Evolutionary conservation across 192 early-diverging fungal genomes (phyloP).

Genomic region (Thamnidium elegans): DNA sequence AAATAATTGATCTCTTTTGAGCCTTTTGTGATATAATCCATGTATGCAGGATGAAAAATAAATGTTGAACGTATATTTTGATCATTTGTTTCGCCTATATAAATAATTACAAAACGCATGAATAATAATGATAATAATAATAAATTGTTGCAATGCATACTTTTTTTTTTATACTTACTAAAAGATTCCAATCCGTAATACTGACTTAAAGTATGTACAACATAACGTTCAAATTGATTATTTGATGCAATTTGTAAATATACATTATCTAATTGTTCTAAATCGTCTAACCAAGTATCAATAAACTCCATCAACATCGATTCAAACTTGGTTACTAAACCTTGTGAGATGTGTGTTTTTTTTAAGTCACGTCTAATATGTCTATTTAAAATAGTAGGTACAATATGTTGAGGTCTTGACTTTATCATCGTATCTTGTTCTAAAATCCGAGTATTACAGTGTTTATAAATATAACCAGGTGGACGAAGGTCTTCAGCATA

Average conservation of each 20-base stretch:
- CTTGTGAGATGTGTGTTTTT: slow-evolving; percentile 48
- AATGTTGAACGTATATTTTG: not conserved
- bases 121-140: no score
- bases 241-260: slow-evolving; percentile 45
- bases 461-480: slow-evolving; percentile 40
- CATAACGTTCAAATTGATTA: slow-evolving; percentile 49
- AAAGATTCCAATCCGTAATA: slow-evolving; percentile 48
- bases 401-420: not conserved
- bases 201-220: slow-evolving; percentile 44
- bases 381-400: slow-evolving; percentile 24
- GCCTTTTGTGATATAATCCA: not conserved
- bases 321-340: slow-evolving; percentile 46
- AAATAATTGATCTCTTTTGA: not conserved
- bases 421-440: not conserved
- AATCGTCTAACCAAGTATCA: slow-evolving; percentile 23
- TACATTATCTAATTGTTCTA: slow-evolving; percentile 17
- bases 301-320: slow-evolving; percentile 44
- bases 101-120: not conserved
- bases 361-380: slow-evolving; percentile 46
- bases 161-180: slow-evolving; percentile 40
- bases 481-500: slow-evolving; percentile 46
- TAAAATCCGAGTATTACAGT: not conserved
- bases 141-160: not conserved
- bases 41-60: slow-evolving; percentile 5
- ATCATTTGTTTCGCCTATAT: not conserved